Base-by-base conservation (phyloP, 805 yeast genomes). In the Schwanniomyces polymorphus region DNA sequence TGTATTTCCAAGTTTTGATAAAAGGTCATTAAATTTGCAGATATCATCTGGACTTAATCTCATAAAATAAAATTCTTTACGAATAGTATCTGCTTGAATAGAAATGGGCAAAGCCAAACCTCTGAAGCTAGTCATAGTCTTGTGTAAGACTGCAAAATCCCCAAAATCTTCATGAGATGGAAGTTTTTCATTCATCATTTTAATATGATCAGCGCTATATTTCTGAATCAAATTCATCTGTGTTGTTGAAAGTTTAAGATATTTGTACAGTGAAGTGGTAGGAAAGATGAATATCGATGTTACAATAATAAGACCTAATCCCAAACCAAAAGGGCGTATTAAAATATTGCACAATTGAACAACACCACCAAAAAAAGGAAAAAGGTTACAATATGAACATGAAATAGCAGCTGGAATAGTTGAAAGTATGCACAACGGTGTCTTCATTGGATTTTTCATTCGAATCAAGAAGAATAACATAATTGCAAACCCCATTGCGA, bases 321-420 rank as follows among this genome's bases (percentile, higher is more conserved):
- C 52, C 5, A 65, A 14, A 5, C 61, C 67, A 47, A 62, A 55
- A 1, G 69, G 64, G 34, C 57, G 63, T 16, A 37, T 18, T 2
- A 64, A 18, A 6, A 67, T 57, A 5, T 41, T 18, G 7, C 50
- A 42, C 0, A 61, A 61, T 3, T 60, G 42, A 14, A 39, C 27
- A n/a, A 43, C 27, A 9, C 71, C 68, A 26, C 43, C 55, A 44
- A 64, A 67, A 7, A 49, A 44, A 1, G 74, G 74, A 31, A 54
- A 49, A 38, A 59, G 61, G 14, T 57, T 56, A 9, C 58, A 52
- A 49, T 63, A 67, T 45, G 68, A 61, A 7, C 50, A 38, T 27
- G 52, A 54, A 14, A 67, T 60, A 26, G 57, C 46, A 5, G 58
- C 37, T 8, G 56, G 44, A 31, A 68, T 63, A 11, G 51, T 49